A percentile compares a stretch with the other conserved stretches of the same genome.
These are phyloP conservation scores for Artemisia argyi DNA, from an alignment of 129 eudicot genomes.

Conservation along the genomic window DNA sequence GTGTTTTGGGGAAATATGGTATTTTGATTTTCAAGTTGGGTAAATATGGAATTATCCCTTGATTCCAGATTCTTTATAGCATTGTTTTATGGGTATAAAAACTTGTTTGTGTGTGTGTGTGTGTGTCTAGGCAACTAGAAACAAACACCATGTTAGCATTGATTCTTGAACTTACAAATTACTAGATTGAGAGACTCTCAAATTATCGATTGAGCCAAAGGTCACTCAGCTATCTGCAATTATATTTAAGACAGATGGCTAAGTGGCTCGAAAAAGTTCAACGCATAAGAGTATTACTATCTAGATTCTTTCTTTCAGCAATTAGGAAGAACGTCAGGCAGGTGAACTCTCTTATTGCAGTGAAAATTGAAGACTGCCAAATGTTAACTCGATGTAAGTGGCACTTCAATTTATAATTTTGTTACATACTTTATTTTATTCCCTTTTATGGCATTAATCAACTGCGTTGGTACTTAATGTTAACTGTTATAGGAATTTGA, in stretches of 20 bases:
- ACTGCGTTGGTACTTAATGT: neutral
- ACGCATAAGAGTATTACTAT: neutral
- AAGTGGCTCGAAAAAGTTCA: neutral
- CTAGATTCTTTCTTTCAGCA: conserved; percentile 9
- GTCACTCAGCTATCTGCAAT: conserved; percentile 1
- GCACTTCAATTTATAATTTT: neutral
- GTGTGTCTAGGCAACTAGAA: neutral
- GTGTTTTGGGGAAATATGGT: no score
- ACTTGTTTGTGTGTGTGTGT: neutral
- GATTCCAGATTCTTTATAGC: neutral
- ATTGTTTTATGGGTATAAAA: neutral
- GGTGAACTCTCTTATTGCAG: neutral
- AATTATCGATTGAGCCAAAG: neutral
- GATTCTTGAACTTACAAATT: neutral
- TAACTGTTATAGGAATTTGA: neutral
- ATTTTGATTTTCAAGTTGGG: no score
- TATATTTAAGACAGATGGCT: conserved; percentile 3
- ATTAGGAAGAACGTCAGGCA: conserved; percentile 3
- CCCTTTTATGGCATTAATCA: neutral
- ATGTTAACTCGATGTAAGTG: conserved; percentile 15
- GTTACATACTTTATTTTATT: neutral
- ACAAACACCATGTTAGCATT: neutral
- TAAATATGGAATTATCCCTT: no score
- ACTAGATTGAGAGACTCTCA: neutral
- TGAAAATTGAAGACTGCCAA: conserved; percentile 8